A percentile compares a stretch with the other conserved stretches of the same genome.
These are phyloP conservation scores for Ustilago shanxiensis DNA, from an alignment of 1,284 basidiomycete species.

Conservation along the genomic window DNA sequence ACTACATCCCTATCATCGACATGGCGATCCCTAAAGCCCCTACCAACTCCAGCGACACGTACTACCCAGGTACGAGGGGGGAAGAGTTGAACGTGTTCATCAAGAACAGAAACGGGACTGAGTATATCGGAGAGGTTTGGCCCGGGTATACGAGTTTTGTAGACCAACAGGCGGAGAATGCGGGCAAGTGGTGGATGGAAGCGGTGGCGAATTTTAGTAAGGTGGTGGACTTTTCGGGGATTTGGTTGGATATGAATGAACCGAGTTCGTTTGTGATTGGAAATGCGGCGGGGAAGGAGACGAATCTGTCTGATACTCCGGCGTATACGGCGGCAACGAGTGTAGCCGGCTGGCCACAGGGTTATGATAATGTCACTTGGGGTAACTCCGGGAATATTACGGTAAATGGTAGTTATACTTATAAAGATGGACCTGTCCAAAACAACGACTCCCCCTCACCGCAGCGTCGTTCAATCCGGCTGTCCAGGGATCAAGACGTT, in stretches of 20 bases:
- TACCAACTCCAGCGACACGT: constrained; percentile 70
- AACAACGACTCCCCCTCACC: constrained; percentile 29
- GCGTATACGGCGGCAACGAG: constrained; percentile 47
- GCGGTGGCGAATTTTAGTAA: constrained; percentile 50
- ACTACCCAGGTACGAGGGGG: constrained; percentile 51
- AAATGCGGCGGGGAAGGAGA: constrained; percentile 72
- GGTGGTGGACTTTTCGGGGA: constrained; percentile 52
- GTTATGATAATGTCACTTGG: constrained; percentile 76
- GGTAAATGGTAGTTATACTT: constrained; percentile 74
- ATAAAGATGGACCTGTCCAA: constrained; percentile 28
- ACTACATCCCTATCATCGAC: constrained; percentile 71
- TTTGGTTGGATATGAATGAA: constrained; percentile 65
- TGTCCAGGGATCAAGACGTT: constrained; percentile 12
- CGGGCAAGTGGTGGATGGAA: constrained; percentile 56
- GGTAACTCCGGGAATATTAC: constrained; percentile 80
- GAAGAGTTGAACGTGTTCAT: constrained; percentile 56
- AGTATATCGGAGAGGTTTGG: constrained; percentile 77
- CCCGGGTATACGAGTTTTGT: constrained; percentile 45
- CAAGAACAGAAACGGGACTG: constrained; percentile 70
- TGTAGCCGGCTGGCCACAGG: constrained; percentile 71
- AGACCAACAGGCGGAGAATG: constrained; percentile 46
- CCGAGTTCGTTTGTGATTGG: constrained; percentile 46
- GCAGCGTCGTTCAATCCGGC: constrained; percentile 28
- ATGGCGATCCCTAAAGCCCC: constrained; percentile 67
- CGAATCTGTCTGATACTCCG: constrained; percentile 66